phyloP scores from a whole-genome alignment of 257 asterid genomes.

The Nicotiana paniculata region DNA sequence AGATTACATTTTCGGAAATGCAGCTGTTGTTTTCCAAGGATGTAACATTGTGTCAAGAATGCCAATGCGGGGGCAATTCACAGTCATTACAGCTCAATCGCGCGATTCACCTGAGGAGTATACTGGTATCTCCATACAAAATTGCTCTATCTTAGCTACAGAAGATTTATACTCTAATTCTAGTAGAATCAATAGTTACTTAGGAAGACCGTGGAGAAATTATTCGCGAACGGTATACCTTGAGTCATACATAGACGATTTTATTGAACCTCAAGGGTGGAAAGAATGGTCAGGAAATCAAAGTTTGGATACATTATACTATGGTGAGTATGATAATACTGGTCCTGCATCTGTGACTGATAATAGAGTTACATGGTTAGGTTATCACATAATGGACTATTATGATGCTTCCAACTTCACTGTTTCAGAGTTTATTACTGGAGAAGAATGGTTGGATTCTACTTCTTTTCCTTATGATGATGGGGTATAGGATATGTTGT shows the following conservation, averaged over 20 bases:
- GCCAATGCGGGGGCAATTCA: slow-evolving; percentile 64
- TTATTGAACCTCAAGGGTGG: slow-evolving; percentile 62
- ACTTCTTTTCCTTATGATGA: slow-evolving; percentile 79
- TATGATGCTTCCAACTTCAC: slow-evolving; percentile 53
- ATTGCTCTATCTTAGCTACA: slow-evolving; percentile 60
- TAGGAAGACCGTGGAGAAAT: slow-evolving; percentile 84
- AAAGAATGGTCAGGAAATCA: slow-evolving; percentile 47
- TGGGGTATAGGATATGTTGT: slow-evolving; percentile 31
- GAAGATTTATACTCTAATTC: slow-evolving; percentile 42
- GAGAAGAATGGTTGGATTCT: slow-evolving; percentile 78
- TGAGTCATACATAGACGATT: slow-evolving; percentile 57
- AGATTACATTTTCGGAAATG: slow-evolving; percentile 89
- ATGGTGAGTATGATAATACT: slow-evolving; percentile 65
- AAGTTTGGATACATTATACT: slow-evolving; percentile 58
- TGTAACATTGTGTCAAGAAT: slow-evolving; percentile 60
- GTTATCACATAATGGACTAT: slow-evolving; percentile 62
- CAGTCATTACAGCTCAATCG: slow-evolving; percentile 73
- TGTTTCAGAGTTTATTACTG: slow-evolving; percentile 60
- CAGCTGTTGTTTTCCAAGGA: slow-evolving; percentile 71
- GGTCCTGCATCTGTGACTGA: slow-evolving; percentile 68
- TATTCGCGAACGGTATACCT: slow-evolving; percentile 59
- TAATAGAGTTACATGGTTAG: slow-evolving; percentile 54
- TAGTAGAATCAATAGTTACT: slow-evolving; percentile 36
- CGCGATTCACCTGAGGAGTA: slow-evolving; percentile 38
- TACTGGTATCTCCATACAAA: slow-evolving; percentile 74